Conservation (phyloP, 352 stramenopile species). For the Pythium rishiriense region DNA sequence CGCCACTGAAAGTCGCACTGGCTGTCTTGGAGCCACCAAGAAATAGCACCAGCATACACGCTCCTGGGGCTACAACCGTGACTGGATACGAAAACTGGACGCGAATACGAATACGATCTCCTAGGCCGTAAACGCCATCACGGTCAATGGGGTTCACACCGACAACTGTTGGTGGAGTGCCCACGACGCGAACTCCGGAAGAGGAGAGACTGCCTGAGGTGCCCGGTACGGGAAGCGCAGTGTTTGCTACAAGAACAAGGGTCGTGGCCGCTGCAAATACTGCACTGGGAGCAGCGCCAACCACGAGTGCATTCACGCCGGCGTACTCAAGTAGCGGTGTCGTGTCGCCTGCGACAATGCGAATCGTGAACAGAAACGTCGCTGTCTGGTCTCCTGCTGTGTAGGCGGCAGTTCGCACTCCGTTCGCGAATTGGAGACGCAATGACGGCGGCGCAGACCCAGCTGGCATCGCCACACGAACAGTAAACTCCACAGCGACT, state of each 20-base stretch:
- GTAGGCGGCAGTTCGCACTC: conserved; percentile 35
- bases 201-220: conserved; percentile 38
- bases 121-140: conserved; percentile 49
- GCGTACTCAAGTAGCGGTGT: conserved; percentile 41
- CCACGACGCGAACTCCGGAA: conserved; percentile 38
- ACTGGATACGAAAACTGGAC: conserved; percentile 62
- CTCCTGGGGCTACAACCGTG: conserved; percentile 23
- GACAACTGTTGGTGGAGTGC: conserved; percentile 40
- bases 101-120: conserved; percentile 39
- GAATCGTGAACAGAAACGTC: conserved; percentile 46
- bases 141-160: conserved; percentile 31
- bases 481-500: conserved; percentile 51
- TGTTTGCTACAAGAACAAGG: conserved; percentile 29
- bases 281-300: conserved; percentile 14
- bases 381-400: conserved; percentile 39
- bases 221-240: conserved; percentile 36
- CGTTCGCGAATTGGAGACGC: conserved; percentile 37
- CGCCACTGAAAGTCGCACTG: conserved; percentile 47
- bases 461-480: conserved; percentile 27
- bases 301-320: conserved; percentile 32
- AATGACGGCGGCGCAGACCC: conserved; percentile 27
- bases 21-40: conserved; percentile 36
- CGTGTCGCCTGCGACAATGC: conserved; percentile 36
- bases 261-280: conserved; percentile 54
- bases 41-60: conserved; percentile 45